phyloP scores from a whole-genome alignment of 768 basidiomycete genomes.

The Bullera alba region DNA sequence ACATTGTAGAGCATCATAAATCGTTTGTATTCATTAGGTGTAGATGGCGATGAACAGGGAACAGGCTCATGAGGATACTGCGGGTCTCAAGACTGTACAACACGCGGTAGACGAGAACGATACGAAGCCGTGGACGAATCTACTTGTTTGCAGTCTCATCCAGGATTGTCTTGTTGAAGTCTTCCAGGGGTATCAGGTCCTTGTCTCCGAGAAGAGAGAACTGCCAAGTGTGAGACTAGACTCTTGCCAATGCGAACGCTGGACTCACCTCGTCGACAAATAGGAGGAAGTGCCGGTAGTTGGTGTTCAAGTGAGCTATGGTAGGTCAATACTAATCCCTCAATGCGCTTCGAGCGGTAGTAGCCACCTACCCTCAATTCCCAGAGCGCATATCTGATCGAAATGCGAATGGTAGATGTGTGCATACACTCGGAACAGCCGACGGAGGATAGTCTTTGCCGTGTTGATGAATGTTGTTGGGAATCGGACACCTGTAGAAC shows the following conservation, averaged over 20 bases:
- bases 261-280: constrained; percentile 82
- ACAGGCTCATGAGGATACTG: too few relatives aligned
- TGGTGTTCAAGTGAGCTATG: constrained; percentile 92
- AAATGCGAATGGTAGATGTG: constrained; percentile 99
- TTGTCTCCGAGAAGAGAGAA: constrained; percentile 62
- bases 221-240: constrained; percentile 10
- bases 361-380: constrained; percentile 74
- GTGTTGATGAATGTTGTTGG: constrained; percentile 83
- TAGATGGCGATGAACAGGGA: too few relatives aligned
- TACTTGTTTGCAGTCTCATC: constrained; percentile 30
- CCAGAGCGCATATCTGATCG: constrained; percentile 94
- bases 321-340: not conserved
- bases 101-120: too few relatives aligned
- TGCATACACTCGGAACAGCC: constrained; percentile 93
- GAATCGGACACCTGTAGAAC: constrained; percentile 71
- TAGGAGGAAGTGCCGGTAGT: constrained; percentile 94
- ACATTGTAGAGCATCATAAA: too few relatives aligned
- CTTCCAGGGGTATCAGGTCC: constrained; percentile 62
- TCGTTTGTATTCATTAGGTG: too few relatives aligned
- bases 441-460: constrained; percentile 81
- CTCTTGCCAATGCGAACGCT: not conserved
- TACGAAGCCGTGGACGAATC: too few relatives aligned
- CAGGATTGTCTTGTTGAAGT: constrained; percentile 72
- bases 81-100: too few relatives aligned
- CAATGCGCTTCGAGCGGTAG: not conserved